phyloP scores from a whole-genome alignment of 2,329 filamentous ascomycete species.

The Phaeosphaeriaceae sp. region DNA sequence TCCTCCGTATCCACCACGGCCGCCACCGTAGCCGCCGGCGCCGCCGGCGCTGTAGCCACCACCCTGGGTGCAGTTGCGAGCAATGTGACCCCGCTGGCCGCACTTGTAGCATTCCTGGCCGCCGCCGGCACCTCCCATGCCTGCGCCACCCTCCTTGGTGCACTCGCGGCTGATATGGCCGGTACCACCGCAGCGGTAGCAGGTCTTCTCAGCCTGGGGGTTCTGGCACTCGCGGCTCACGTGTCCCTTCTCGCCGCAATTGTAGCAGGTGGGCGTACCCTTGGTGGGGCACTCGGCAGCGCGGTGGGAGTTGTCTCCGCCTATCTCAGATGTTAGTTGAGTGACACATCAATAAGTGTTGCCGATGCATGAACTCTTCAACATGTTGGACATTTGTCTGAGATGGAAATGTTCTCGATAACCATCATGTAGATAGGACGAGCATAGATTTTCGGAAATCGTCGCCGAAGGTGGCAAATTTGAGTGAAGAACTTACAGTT shows the following conservation, averaged over 20 bases:
- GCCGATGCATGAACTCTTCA: not conserved
- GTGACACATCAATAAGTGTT: not conserved
- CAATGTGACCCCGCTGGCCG: constrained; percentile 94
- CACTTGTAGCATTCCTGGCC: constrained; percentile 93
- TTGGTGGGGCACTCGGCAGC: constrained; percentile 60
- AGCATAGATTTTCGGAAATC: too few species aligned
- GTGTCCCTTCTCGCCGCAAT: constrained; percentile 58
- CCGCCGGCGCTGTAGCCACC: constrained; percentile 47
- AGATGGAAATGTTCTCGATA: too few species aligned
- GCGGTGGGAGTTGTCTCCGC: constrained; percentile 58
- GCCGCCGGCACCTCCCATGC: constrained; percentile 52
- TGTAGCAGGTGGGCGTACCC: constrained; percentile 57
- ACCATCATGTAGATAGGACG: too few species aligned
- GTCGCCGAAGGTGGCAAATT: constrained; percentile 1
- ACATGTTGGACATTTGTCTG: too few species aligned
- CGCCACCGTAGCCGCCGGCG: constrained; percentile 56
- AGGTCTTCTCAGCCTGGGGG: constrained; percentile 82
- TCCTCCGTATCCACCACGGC: constrained; percentile 51
- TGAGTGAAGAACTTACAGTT: constrained; percentile 45
- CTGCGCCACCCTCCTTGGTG: constrained; percentile 60
- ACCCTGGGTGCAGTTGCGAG: constrained; percentile 82
- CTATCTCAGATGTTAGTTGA: constrained; percentile 37
- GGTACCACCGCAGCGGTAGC: constrained; percentile 77
- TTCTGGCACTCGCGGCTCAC: constrained; percentile 85
- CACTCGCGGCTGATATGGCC: constrained; percentile 95